phyloP scores from a whole-genome alignment of 1,139 yeast species.

The Candida sp. region DNA sequence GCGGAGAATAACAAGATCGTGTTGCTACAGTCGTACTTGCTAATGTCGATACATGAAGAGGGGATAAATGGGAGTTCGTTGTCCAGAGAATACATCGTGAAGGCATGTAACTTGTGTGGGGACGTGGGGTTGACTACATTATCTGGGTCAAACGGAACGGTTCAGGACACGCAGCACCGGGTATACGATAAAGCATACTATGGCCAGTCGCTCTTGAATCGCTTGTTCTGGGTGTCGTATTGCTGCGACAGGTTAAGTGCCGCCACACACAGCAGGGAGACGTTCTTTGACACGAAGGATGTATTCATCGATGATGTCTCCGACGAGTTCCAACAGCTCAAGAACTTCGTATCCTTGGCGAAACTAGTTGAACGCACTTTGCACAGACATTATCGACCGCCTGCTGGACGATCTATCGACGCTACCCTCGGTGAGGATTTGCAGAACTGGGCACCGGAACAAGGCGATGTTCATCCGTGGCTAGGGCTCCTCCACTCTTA shows the following conservation, averaged over 20 bases:
- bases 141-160: slow-evolving; percentile 21
- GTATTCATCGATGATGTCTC: slow-evolving; percentile 22
- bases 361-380: slow-evolving; percentile 24
- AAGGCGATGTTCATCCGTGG: slow-evolving; percentile 14
- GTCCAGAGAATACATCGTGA: slow-evolving; percentile 23
- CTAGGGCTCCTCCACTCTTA: slow-evolving; percentile 19
- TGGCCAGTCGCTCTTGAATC: slow-evolving; percentile 19
- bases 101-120: slow-evolving; percentile 27
- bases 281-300: slow-evolving; percentile 25
- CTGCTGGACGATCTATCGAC: slow-evolving; percentile 21
- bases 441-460: slow-evolving; percentile 11
- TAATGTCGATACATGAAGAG: slow-evolving; percentile 30
- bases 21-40: slow-evolving; percentile 25
- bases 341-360: slow-evolving; percentile 21
- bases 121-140: slow-evolving; percentile 28
- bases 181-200: slow-evolving; percentile 12
- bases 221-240: slow-evolving; percentile 29
- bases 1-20: slow-evolving; percentile 27
- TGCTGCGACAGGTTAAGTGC: slow-evolving; percentile 28
- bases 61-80: slow-evolving; percentile 26
- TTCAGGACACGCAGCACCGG: slow-evolving; percentile 6
- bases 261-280: slow-evolving; percentile 27
- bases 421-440: slow-evolving; percentile 19
- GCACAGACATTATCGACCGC: slow-evolving; percentile 25
- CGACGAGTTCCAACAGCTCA: slow-evolving; percentile 23